Conservation (phyloP, 345 rosid genomes). For the Excoecaria cochinchinensis region DNA sequence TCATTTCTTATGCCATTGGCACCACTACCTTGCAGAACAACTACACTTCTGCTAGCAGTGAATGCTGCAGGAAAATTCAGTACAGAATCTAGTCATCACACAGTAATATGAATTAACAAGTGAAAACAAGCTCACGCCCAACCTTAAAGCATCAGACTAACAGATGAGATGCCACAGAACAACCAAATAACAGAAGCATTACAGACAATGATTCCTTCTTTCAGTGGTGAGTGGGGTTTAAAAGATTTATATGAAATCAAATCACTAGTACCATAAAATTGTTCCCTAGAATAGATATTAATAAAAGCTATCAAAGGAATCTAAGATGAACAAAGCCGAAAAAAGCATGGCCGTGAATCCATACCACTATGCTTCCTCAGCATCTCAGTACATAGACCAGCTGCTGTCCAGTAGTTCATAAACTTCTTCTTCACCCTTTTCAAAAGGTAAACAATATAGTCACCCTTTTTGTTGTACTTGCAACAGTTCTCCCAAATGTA, state of each 20-base stretch:
- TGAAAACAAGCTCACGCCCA: too few species aligned
- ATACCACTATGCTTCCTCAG: constrained; percentile 6
- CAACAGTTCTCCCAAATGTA: constrained; percentile 86
- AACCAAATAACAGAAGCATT: too few species aligned
- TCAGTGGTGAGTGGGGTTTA: not conserved
- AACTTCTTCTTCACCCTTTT: constrained; percentile 91
- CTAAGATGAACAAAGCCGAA: not conserved
- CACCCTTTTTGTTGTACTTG: constrained; percentile 89
- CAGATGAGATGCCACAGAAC: too few species aligned
- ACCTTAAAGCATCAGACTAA: too few species aligned
- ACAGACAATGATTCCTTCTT: too few species aligned
- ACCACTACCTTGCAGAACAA: too few species aligned
- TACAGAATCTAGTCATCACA: too few species aligned
- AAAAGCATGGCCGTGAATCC: constrained; percentile 4
- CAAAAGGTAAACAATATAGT: constrained; percentile 89
- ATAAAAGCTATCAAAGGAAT: not conserved
- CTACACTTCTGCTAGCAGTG: too few species aligned
- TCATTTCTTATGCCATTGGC: too few species aligned
- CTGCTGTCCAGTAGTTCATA: constrained; percentile 83
- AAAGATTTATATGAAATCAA: not conserved
- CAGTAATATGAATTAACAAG: too few species aligned
- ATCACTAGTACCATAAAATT: not conserved
- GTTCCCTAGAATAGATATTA: not conserved
- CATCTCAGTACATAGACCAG: constrained; percentile 34
- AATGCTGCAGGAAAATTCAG: too few species aligned